phyloP scores from a whole-genome alignment of 1,284 basidiomycete genomes.

The Melanopsichium pennsylvanicum region DNA sequence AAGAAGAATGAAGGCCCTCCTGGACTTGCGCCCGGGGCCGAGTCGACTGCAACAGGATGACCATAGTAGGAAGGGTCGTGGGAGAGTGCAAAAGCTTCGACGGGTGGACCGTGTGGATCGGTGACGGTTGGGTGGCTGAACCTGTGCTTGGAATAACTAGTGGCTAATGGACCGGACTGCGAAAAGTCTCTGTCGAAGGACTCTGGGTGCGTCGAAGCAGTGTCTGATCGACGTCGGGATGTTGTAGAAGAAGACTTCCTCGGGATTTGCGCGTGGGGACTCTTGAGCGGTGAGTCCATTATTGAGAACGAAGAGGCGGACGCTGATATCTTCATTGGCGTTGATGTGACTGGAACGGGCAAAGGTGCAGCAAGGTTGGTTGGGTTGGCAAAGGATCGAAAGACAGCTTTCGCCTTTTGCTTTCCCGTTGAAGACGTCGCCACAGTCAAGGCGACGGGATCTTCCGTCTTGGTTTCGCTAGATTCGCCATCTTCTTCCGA shows the following conservation, averaged over 20 bases:
- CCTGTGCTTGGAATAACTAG: constrained; percentile 6
- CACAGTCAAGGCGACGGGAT: neutral
- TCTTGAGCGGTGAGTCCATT: constrained; percentile 19
- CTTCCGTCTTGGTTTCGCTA: constrained; percentile 1
- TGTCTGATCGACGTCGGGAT: constrained; percentile 26
- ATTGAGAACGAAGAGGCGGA: constrained; percentile 8
- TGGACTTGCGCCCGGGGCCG: constrained; percentile 5
- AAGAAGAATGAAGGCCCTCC: constrained; percentile 21
- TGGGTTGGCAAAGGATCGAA: constrained; percentile 55
- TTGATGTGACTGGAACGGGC: constrained; percentile 14
- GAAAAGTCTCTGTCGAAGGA: constrained; percentile 12
- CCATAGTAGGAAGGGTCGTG: constrained; percentile 36
- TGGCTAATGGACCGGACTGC: neutral
- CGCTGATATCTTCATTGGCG: constrained; percentile 2
- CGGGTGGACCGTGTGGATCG: neutral
- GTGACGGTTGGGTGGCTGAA: constrained; percentile 12
- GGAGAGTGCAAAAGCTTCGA: constrained; percentile 19
- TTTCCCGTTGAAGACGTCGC: constrained; percentile 5
- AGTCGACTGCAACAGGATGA: constrained; percentile 8
- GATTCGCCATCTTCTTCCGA: constrained; percentile 9
- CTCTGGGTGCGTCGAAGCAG: constrained; percentile 9
- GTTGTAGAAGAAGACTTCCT: constrained; percentile 19
- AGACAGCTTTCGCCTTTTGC: constrained; percentile 54
- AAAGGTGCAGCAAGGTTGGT: constrained; percentile 52
- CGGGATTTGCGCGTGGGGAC: neutral